Percentiles rank a stretch among this genome's conserved stretches.
Conservation (phyloP, 768 basidiomycete species). For the Calvatia gigantea region DNA sequence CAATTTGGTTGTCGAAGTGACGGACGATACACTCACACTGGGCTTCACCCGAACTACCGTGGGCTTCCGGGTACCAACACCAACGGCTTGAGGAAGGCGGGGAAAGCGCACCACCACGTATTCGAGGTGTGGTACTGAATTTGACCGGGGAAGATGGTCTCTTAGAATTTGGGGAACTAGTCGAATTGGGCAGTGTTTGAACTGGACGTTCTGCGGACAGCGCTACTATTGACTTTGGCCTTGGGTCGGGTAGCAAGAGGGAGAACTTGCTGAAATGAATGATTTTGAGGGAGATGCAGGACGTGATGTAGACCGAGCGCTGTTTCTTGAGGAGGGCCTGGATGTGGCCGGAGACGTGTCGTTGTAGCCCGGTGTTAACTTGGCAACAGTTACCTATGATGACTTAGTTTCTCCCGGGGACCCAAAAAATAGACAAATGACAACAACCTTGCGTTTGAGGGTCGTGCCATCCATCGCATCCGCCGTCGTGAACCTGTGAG, state of each 20-base stretch:
- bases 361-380: slow-evolving; percentile 24
- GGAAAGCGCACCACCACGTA: slow-evolving; percentile 30
- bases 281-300: slow-evolving; percentile 41
- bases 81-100: slow-evolving; percentile 27
- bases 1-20: slow-evolving; percentile 27
- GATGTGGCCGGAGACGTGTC: slow-evolving; percentile 30
- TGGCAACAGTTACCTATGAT: slow-evolving; percentile 47
- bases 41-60: neutral
- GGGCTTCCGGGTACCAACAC: slow-evolving; percentile 14
- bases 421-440: neutral
- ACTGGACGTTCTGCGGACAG: slow-evolving; percentile 26
- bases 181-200: slow-evolving; percentile 7
- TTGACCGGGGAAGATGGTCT: slow-evolving; percentile 42
- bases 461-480: neutral
- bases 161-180: slow-evolving; percentile 18
- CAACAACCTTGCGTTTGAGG: slow-evolving; percentile 12
- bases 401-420: slow-evolving; percentile 11
- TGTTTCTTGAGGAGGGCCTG: slow-evolving; percentile 25
- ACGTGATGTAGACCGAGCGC: slow-evolving; percentile 30
- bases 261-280: slow-evolving; percentile 19
- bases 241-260: slow-evolving; percentile 39
- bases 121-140: slow-evolving; percentile 27
- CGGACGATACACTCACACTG: slow-evolving; percentile 18
- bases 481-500: neutral
- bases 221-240: slow-evolving; percentile 60